Percentiles rank a stretch among this genome's conserved stretches.
Conservation (phyloP, 2,329 filamentous ascomycete species). For the Penicillium sp. region DNA sequence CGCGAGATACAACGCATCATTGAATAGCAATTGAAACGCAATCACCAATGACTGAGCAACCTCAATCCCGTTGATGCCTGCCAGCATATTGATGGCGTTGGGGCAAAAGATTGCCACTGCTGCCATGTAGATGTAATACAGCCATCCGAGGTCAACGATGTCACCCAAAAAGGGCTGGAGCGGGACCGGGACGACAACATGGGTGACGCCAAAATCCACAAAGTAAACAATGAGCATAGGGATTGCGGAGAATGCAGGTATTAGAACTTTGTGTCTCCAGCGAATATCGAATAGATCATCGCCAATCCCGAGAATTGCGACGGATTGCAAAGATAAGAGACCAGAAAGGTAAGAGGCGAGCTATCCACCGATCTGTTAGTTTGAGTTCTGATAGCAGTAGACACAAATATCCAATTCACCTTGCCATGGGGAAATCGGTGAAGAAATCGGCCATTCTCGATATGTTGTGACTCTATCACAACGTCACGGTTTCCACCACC, state of each 20-base stretch:
- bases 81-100: conserved; percentile 99
- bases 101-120: conserved; percentile 95
- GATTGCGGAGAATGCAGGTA: conserved; percentile 87
- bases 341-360: conserved; percentile 93
- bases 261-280: conserved; percentile 98
- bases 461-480: conserved; percentile 66
- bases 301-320: conserved; percentile 84
- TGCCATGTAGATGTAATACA: conserved; percentile 97
- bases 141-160: conserved; percentile 72
- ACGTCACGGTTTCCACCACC: conserved; percentile 89
- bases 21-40: conserved; percentile 74
- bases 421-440: conserved; percentile 94
- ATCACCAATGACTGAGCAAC: conserved; percentile 92
- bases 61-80: conserved; percentile 97
- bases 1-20: conserved; percentile 80
- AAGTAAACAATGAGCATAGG: conserved; percentile 96
- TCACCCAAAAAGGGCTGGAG: conserved; percentile 80
- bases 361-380: conserved; percentile 45
- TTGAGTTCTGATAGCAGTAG: not conserved
- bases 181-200: conserved; percentile 83
- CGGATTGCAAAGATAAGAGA: conserved; percentile 85
- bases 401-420: conserved; percentile 46
- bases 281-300: conserved; percentile 97
- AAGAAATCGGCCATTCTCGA: conserved; percentile 77
- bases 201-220: conserved; percentile 95